Evolutionary conservation across 345 rosid genomes (phyloP).

Genomic region (Pugionium cornutum): DNA sequence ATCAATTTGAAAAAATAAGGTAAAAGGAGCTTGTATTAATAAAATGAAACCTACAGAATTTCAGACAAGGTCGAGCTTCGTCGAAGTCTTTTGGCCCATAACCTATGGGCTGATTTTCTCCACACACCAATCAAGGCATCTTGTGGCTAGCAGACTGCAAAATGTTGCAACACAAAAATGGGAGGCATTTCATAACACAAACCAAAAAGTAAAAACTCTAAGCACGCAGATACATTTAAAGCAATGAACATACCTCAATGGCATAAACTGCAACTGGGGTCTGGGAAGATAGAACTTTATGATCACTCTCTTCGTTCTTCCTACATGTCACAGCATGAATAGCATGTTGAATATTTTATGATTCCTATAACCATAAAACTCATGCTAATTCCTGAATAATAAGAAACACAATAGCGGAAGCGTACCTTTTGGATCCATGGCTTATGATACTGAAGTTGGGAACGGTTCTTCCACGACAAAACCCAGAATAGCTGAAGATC

Average conservation of each 20-base stretch:
- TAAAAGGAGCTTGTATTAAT: slow-evolving; percentile 1
- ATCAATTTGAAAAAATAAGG: not conserved
- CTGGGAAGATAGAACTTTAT: slow-evolving; percentile 80
- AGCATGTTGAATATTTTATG: too few relatives aligned
- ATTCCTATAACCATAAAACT: too few relatives aligned
- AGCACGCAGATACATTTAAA: not conserved
- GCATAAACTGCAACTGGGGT: slow-evolving; percentile 87
- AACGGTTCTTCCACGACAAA: too few relatives aligned
- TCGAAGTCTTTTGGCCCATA: slow-evolving; percentile 90
- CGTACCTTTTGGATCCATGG: too few relatives aligned
- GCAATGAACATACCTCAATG: slow-evolving; percentile 64
- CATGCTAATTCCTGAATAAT: too few relatives aligned
- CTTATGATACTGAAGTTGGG: too few relatives aligned
- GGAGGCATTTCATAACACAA: not conserved
- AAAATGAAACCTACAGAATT: slow-evolving; percentile 65
- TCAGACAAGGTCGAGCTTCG: slow-evolving; percentile 83
- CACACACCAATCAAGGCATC: slow-evolving; percentile 91
- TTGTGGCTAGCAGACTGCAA: slow-evolving; percentile 82
- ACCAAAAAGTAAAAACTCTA: not conserved
- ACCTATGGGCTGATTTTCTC: slow-evolving; percentile 86
- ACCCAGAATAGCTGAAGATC: too few relatives aligned
- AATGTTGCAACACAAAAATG: not conserved
- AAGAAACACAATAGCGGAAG: too few relatives aligned
- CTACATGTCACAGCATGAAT: slow-evolving; percentile 87
- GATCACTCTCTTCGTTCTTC: slow-evolving; percentile 50